phyloP scores from a whole-genome alignment of 352 stramenopile species.

The Phytophthora palmivora region DNA sequence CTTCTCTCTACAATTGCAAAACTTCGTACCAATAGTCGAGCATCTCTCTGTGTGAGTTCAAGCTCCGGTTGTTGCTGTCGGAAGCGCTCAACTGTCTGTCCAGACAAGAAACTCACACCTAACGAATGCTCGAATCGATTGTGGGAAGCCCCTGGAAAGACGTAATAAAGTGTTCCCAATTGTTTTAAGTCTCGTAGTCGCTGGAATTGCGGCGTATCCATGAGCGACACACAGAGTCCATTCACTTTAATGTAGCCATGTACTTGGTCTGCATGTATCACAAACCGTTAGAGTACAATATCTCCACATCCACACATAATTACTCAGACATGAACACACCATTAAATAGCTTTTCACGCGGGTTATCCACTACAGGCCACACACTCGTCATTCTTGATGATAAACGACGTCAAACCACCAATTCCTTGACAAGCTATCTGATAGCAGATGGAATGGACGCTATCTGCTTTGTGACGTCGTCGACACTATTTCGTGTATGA shows the following conservation, averaged over 20 bases:
- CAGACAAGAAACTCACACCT: conserved; percentile 94
- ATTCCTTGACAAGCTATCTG: too few species aligned
- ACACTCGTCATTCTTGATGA: conserved; percentile 20
- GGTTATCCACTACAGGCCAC: conserved; percentile 32
- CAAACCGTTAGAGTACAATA: conserved; percentile 12
- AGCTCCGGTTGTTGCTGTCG: conserved; percentile 88
- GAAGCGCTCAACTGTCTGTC: conserved; percentile 88
- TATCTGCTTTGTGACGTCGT: too few species aligned
- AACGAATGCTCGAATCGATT: conserved; percentile 97
- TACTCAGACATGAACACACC: conserved; percentile 29
- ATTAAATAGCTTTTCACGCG: conserved; percentile 71
- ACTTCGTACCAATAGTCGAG: conserved; percentile 52
- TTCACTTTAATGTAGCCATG: conserved; percentile 86
- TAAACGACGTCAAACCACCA: background rate
- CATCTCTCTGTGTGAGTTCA: conserved; percentile 90
- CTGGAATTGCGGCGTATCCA: conserved; percentile 95
- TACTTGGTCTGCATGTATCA: conserved; percentile 61
- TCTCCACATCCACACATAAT: background rate
- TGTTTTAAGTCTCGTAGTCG: conserved; percentile 95
- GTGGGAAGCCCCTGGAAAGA: conserved; percentile 91
- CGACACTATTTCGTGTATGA: too few species aligned
- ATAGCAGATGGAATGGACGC: too few species aligned
- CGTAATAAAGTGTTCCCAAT: conserved; percentile 90
- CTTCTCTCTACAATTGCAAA: background rate
- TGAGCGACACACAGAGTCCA: conserved; percentile 80